Evolutionary conservation across 768 basidiomycete genomes (phyloP).

Genomic region (Termitomyces sp.): DNA sequence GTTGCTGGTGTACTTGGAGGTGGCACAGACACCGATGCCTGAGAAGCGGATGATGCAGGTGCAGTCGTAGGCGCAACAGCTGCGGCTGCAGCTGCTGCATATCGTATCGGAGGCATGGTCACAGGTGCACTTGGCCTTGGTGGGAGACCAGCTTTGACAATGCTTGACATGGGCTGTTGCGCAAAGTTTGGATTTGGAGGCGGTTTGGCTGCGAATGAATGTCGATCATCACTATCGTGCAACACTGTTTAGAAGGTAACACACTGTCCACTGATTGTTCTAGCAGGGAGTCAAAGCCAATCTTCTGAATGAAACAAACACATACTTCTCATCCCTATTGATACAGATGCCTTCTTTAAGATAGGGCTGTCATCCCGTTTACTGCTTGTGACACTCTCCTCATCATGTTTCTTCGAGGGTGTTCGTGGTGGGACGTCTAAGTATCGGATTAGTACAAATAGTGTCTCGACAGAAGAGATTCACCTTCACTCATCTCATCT

Average conservation of each 20-base stretch:
- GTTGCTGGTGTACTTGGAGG: conserved; percentile 33
- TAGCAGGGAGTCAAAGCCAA: conserved; percentile 25
- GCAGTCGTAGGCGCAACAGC: conserved; percentile 35
- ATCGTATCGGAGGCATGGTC: conserved; percentile 76
- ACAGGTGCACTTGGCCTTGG: conserved; percentile 54
- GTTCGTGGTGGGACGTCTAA: conserved; percentile 65
- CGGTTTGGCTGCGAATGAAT: conserved; percentile 51
- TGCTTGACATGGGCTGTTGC: conserved; percentile 70
- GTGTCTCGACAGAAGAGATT: conserved; percentile 10
- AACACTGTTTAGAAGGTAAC: conserved; percentile 16
- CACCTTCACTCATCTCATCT: conserved; percentile 72
- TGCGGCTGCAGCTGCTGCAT: conserved; percentile 87
- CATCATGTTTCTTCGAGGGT: conserved; percentile 73
- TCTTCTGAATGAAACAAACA: conserved; percentile 16
- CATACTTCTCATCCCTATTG: conserved; percentile 71
- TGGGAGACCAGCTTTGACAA: conserved; percentile 71
- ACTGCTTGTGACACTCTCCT: conserved; percentile 70
- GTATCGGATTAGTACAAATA: conserved; percentile 8
- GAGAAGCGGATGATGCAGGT: conserved; percentile 28
- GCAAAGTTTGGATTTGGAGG: conserved; percentile 73
- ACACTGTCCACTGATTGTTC: conserved; percentile 72
- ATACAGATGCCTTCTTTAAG: conserved; percentile 68
- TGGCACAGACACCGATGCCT: conserved; percentile 37
- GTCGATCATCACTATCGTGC: conserved; percentile 10
- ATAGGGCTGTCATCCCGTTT: conserved; percentile 79